Conservation (phyloP, 306 rosid species). For the Pterocarpus santalinus region DNA sequence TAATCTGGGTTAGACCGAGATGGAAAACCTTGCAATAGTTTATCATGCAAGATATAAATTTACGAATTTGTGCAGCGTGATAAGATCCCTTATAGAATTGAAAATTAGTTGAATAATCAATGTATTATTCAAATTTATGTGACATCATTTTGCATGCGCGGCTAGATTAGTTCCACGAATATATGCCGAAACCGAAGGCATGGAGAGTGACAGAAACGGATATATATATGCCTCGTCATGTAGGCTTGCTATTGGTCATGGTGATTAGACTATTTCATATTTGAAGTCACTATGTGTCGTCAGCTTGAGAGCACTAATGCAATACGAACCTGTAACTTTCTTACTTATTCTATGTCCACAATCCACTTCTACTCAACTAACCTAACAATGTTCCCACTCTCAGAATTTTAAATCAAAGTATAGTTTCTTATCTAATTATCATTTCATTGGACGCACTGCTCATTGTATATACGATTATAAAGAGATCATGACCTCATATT, state of each 20-base stretch:
- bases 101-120: neutral
- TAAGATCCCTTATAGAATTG: neutral
- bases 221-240: neutral
- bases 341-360: neutral
- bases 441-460: neutral
- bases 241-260: neutral
- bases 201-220: neutral
- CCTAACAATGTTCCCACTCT: neutral
- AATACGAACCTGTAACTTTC: neutral
- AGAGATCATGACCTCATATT: neutral
- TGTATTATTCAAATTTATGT: neutral
- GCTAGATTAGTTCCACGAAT: neutral
- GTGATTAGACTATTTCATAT: conserved; percentile 10
- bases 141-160: conserved; percentile 32
- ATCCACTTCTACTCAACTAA: conserved; percentile 14
- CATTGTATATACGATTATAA: neutral
- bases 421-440: neutral
- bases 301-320: neutral
- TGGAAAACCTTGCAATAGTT: neutral
- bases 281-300: neutral
- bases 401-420: neutral
- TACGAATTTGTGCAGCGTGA: neutral
- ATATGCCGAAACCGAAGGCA: neutral
- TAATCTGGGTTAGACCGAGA: neutral
- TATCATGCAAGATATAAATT: neutral